phyloP scores from a whole-genome alignment of 2,329 filamentous ascomycete genomes.

The Penicillium sp. region DNA sequence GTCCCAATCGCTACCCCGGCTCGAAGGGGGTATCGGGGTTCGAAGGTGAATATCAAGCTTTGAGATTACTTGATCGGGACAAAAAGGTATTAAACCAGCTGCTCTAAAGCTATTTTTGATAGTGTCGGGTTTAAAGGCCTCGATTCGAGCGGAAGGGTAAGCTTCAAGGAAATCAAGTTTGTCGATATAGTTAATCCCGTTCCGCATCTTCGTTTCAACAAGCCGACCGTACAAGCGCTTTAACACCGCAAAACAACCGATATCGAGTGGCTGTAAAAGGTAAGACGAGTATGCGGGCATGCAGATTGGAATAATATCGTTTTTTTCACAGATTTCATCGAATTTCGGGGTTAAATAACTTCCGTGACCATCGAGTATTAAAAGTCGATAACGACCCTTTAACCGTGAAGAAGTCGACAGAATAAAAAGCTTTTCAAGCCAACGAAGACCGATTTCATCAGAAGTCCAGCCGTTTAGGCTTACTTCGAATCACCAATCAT shows the following conservation, averaged over 20 bases:
- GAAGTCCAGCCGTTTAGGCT: neutral
- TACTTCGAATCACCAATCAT: neutral
- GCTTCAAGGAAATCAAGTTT: neutral
- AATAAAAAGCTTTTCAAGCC: neutral
- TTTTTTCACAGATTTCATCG: neutral
- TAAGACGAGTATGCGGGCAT: neutral
- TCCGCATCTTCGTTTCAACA: neutral
- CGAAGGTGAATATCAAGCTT: neutral
- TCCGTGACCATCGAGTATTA: neutral
- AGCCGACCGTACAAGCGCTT: neutral
- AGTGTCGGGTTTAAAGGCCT: neutral
- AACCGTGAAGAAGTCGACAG: neutral
- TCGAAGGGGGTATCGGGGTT: neutral
- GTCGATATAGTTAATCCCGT: neutral
- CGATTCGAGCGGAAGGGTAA: neutral
- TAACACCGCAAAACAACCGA: too few relatives aligned
- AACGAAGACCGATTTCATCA: neutral
- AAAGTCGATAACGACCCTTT: neutral
- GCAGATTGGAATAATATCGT: neutral
- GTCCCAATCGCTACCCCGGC: too few relatives aligned
- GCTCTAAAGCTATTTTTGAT: neutral
- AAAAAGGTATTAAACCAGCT: neutral
- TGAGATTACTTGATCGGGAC: neutral
- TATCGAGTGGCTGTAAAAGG: neutral
- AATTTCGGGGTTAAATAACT: neutral